A percentile compares a stretch with the other conserved stretches of the same genome.
phyloP scores from a whole-genome alignment of 1,139 yeast genomes.

The Debaryomyces fabryi region DNA sequence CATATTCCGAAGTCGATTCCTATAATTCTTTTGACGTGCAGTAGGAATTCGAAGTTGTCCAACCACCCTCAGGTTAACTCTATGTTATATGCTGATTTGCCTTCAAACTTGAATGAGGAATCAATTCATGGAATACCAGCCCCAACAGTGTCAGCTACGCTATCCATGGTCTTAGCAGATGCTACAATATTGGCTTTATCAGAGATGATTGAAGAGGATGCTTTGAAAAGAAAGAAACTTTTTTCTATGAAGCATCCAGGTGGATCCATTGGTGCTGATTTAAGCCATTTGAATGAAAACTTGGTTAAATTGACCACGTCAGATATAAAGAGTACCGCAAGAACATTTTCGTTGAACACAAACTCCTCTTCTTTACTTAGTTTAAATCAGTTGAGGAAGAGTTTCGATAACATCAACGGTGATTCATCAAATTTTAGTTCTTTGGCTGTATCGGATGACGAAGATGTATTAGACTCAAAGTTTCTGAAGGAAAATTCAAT shows the following conservation, averaged over 20 bases:
- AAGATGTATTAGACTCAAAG: slow-evolving; percentile 13
- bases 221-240: slow-evolving; percentile 50
- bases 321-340: slow-evolving; percentile 9
- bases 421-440: slow-evolving; percentile 17
- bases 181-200: slow-evolving; percentile 74
- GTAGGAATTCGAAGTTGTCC: slow-evolving; percentile 49
- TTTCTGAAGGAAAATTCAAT: slow-evolving; percentile 2
- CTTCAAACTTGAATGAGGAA: slow-evolving; percentile 59
- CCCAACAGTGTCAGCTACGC: slow-evolving; percentile 83
- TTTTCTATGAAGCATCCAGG: slow-evolving; percentile 86
- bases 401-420: slow-evolving; percentile 12
- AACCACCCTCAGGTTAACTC: slow-evolving; percentile 49
- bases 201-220: slow-evolving; percentile 65
- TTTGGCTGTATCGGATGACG: slow-evolving; percentile 28
- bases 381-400: slow-evolving; percentile 28
- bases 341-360: slow-evolving; percentile 15
- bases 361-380: slow-evolving; percentile 36
- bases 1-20: slow-evolving; percentile 59
- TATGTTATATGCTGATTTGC: slow-evolving; percentile 64
- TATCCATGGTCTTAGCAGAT: slow-evolving; percentile 76
- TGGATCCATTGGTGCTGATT: slow-evolving; percentile 77
- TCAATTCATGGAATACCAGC: slow-evolving; percentile 82
- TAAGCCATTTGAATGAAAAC: slow-evolving; percentile 40
- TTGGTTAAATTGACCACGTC: slow-evolving; percentile 9
- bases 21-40: slow-evolving; percentile 65